Conservation (phyloP, 1,284 basidiomycete genomes). For the Cryptococcus jaspeensis region DNA sequence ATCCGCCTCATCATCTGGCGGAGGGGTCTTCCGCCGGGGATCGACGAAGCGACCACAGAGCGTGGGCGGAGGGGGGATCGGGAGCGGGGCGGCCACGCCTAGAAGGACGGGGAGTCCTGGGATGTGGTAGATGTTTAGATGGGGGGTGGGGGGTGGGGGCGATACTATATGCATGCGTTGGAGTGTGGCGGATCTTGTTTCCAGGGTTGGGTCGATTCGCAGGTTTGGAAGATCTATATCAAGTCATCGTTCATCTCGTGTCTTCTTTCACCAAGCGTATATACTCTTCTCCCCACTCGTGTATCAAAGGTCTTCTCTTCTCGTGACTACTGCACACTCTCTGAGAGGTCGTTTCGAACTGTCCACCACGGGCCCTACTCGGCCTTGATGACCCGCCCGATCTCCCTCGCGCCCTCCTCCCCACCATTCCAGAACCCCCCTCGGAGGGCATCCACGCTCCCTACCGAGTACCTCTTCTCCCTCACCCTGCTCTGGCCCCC, state of each 20-base stretch:
- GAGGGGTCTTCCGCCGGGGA: constrained; percentile 41
- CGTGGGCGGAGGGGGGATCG: constrained; percentile 2
- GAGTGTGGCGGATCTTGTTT: no score
- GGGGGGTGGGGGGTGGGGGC: no score
- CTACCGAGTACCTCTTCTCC: constrained; percentile 20
- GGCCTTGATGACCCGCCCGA: constrained; percentile 33
- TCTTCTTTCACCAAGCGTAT: neutral
- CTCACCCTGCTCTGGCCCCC: neutral
- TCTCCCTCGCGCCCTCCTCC: constrained; percentile 39
- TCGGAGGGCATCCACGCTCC: neutral
- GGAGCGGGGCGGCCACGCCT: constrained; percentile 10
- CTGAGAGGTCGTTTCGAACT: neutral
- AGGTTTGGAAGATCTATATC: no score
- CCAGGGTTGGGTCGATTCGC: no score
- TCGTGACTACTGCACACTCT: no score
- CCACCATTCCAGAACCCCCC: constrained; percentile 46
- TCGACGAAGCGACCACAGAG: constrained; percentile 20
- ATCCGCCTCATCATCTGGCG: constrained; percentile 29
- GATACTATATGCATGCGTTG: no score
- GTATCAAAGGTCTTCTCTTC: neutral
- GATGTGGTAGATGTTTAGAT: constrained; percentile 10
- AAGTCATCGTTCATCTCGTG: neutral
- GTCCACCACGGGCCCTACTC: no score
- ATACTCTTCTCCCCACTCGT: neutral
- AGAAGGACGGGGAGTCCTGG: constrained; percentile 19